Base-by-base conservation (phyloP, 2,329 filamentous ascomycete species). In the Microdochium paspali region DNA sequence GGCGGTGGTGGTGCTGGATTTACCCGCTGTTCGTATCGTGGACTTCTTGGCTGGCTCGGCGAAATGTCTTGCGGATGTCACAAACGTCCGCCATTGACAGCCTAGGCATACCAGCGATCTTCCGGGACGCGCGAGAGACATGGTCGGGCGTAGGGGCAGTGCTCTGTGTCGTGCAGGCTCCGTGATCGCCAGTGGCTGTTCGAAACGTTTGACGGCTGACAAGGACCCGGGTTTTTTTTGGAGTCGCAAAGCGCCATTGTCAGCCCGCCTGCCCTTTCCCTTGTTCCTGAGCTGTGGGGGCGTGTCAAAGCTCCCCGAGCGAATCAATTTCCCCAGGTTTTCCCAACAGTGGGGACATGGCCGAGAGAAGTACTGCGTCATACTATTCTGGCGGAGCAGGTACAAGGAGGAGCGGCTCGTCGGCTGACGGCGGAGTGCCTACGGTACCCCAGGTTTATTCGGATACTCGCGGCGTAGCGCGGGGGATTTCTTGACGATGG, bases 61-160 rank as follows among this genome's bases (percentile, higher is more conserved):
- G 5, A 65, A 53, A 43, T 52, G 57, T 25, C 61, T 60, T 50
- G 70, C 66, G 2, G 76, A 72, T 18, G 68, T 65, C 54, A 66
- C 66, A 53, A 80, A 73, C 24, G 66, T 61, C 47, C 73, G 71
- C 62, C 72, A 73, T 66, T 76, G 73, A 62, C 76, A 80, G 45
- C 70, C 50, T 13, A 73, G 58, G 57, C 76, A 79, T 46, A 68
- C 54, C 10, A 71, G 54, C 45, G 63, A 61, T 30, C 61, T 63
- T 46, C 59, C 65, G 26, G 35, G 23, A n/a, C 50, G 52, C n/a
- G 51, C 51, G 26, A 60, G 46, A 39, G 53, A 56, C 54, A 59
- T 40, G 15, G 39, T 23, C 26, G 18, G n/a, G n/a, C n/a, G n/a
- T n/a, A 35, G 30, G 12, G 44, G 15, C 4, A 9, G 24, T 26